phyloP scores from a whole-genome alignment of 305 asterid species.

The Solanum hybrid region DNA sequence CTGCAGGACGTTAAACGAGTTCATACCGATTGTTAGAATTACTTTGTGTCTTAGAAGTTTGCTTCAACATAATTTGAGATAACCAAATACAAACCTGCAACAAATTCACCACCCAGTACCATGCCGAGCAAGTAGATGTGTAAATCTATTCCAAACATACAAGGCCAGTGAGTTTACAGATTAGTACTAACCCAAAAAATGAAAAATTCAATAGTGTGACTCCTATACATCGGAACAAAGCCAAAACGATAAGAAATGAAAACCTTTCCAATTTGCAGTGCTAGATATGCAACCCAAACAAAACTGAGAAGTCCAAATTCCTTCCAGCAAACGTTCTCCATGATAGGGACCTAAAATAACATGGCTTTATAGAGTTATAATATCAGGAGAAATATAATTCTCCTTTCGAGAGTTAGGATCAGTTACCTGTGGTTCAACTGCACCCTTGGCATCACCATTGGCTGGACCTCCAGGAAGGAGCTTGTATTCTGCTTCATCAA shows the following conservation, averaged over 20 bases:
- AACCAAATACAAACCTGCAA: slow-evolving; percentile 47
- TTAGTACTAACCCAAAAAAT: not conserved
- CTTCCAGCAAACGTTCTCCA: slow-evolving; percentile 87
- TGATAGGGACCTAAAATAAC: slow-evolving; percentile 45
- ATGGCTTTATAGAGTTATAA: not conserved
- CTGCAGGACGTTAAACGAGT: slow-evolving; percentile 23
- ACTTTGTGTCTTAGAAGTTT: not conserved
- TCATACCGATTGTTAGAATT: not conserved
- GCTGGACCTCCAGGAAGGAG: slow-evolving; percentile 72
- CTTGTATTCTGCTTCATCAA: slow-evolving; percentile 62
- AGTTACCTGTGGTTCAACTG: slow-evolving; percentile 48
- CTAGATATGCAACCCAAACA: slow-evolving; percentile 79
- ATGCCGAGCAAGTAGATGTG: slow-evolving; percentile 53
- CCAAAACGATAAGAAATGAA: not conserved
- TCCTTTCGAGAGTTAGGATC: not conserved
- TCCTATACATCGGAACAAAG: not conserved
- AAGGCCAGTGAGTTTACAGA: slow-evolving; percentile 10
- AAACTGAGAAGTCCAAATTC: slow-evolving; percentile 75
- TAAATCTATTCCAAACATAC: slow-evolving; percentile 39
- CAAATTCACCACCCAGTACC: slow-evolving; percentile 85
- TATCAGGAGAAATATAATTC: not conserved
- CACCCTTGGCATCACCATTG: slow-evolving; percentile 27
- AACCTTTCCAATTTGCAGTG: slow-evolving; percentile 71
- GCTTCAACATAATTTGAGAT: not conserved
- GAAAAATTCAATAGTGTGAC: not conserved